These are phyloP conservation scores for Cercospora beticola DNA, from an alignment of 2,329 filamentous ascomycete species.

Conservation along the genomic window DNA sequence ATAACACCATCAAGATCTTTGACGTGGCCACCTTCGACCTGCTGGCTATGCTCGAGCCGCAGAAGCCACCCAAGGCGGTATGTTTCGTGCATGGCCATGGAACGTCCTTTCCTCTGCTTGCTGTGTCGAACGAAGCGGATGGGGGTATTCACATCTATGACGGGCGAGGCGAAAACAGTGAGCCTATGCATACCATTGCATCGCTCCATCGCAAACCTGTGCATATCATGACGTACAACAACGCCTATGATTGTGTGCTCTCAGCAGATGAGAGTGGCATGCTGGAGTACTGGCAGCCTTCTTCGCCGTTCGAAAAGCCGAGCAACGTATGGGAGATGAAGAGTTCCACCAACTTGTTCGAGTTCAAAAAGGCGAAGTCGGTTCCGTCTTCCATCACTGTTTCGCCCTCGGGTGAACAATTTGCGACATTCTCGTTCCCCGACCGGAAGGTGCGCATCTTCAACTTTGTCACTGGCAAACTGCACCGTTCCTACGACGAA, in stretches of 20 bases:
- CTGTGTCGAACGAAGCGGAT: constrained; percentile 73
- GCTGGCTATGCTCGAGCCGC: constrained; percentile 75
- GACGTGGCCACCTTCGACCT: constrained; percentile 69
- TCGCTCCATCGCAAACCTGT: constrained; percentile 80
- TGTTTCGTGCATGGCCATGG: constrained; percentile 92
- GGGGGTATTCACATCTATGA: constrained; percentile 81
- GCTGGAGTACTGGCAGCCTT: constrained; percentile 93
- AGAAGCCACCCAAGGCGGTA: constrained; percentile 71
- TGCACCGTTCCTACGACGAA: constrained; percentile 92
- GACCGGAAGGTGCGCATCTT: constrained; percentile 92
- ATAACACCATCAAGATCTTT: constrained; percentile 77
- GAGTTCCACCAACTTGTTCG: constrained; percentile 89
- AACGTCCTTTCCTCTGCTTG: constrained; percentile 81
- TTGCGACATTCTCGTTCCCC: constrained; percentile 86
- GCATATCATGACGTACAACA: constrained; percentile 84
- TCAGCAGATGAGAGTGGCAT: constrained; percentile 88
- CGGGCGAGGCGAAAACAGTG: constrained; percentile 76
- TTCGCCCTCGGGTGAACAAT: constrained; percentile 80
- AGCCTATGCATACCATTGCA: constrained; percentile 73
- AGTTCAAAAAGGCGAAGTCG: constrained; percentile 93
- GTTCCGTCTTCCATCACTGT: constrained; percentile 78
- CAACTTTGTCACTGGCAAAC: constrained; percentile 83
- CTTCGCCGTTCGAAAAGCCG: constrained; percentile 81
- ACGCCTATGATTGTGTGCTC: constrained; percentile 82
- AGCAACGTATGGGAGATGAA: constrained; percentile 90